Base-by-base conservation (phyloP, 2,329 filamentous ascomycete genomes). In the Aspergillus novoparasiticus region DNA sequence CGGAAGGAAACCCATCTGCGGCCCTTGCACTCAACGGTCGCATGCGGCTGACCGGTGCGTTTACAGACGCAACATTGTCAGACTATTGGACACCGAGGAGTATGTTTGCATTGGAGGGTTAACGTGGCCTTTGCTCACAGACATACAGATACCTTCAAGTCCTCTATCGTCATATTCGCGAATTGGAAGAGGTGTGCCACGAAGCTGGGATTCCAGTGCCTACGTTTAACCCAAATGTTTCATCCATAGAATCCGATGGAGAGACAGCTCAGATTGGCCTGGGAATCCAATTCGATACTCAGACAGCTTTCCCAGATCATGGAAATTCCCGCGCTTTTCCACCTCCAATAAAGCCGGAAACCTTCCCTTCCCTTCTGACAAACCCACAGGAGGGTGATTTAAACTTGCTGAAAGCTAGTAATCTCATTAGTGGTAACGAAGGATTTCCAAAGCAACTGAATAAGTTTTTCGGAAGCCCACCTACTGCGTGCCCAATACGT, bases 1-100 rank as follows among this genome's bases (percentile, higher is more conserved):
- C 32, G 57, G 60, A n/a, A 54, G 53, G n/a, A 81, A 81, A 65
- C 81, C 80, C 28, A 76, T 82, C 14, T 83, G 80, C 68, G 78
- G 76, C n/a, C 76, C 77, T 2, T 82, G 81, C 58, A 69, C 69
- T 48, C 73, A 75, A 14, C 75, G 79, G 14, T 72, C 71, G 2
- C 70, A 77, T 30, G 63, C 66, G 4, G 64, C 77, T 8, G 72
- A 76, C 36, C 72, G 70, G n/a, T 81, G 79, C 57, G 67, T 79
- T 10, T 82, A 81, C 67, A 79, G 71, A 26, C 63, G 73, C 2
- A 74, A 76, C 4, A 79, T 78, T 66, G 73, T 75, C 9, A 73
- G 75, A 11, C 75, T 74, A 4, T 76, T 74, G 6, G 79, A 75
- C 54, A 77, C 74, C 21, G 76, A 80, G 51, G 76, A 74, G 68